phyloP scores from a whole-genome alignment of 2,329 filamentous ascomycete species.

The Ophiosphaerella narmari region DNA sequence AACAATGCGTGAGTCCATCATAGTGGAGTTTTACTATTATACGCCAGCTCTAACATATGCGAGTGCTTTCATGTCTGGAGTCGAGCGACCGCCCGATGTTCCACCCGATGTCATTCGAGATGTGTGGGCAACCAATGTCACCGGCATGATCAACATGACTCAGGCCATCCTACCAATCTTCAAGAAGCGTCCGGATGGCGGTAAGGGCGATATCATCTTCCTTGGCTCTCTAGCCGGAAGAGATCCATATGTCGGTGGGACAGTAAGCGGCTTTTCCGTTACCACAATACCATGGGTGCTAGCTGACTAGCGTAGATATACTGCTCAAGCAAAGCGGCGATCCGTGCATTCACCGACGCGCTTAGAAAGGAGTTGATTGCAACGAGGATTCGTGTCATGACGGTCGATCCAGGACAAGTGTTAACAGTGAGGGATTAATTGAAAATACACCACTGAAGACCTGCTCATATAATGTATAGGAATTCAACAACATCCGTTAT shows the following conservation, averaged over 20 bases:
- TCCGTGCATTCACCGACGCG: slow-evolving; percentile 79
- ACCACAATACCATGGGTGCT: not conserved
- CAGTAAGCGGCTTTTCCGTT: slow-evolving; percentile 38
- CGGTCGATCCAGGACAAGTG: slow-evolving; percentile 86
- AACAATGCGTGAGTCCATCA: slow-evolving; percentile 81
- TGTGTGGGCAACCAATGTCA: slow-evolving; percentile 92
- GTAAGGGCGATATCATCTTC: slow-evolving; percentile 90
- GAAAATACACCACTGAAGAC: not conserved
- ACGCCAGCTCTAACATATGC: not conserved
- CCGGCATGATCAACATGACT: slow-evolving; percentile 91
- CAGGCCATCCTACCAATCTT: slow-evolving; percentile 84
- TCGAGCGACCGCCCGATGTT: slow-evolving; percentile 82
- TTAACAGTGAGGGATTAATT: slow-evolving; percentile 63
- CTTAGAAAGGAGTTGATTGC: slow-evolving; percentile 79
- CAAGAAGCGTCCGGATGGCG: slow-evolving; percentile 68
- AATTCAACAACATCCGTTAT: slow-evolving; percentile 84
- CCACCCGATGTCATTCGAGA: slow-evolving; percentile 74
- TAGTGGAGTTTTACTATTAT: slow-evolving; percentile 18
- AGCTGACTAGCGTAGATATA: slow-evolving; percentile 53
- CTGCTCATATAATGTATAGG: slow-evolving; percentile 36
- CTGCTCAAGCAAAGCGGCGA: slow-evolving; percentile 88
- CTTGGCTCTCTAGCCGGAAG: slow-evolving; percentile 85
- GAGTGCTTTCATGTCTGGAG: slow-evolving; percentile 83
- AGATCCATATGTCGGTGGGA: slow-evolving; percentile 79
- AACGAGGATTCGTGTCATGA: slow-evolving; percentile 78